Base-by-base conservation (phyloP, 176 grass and related monocot genomes). In the Musa beccarii region DNA sequence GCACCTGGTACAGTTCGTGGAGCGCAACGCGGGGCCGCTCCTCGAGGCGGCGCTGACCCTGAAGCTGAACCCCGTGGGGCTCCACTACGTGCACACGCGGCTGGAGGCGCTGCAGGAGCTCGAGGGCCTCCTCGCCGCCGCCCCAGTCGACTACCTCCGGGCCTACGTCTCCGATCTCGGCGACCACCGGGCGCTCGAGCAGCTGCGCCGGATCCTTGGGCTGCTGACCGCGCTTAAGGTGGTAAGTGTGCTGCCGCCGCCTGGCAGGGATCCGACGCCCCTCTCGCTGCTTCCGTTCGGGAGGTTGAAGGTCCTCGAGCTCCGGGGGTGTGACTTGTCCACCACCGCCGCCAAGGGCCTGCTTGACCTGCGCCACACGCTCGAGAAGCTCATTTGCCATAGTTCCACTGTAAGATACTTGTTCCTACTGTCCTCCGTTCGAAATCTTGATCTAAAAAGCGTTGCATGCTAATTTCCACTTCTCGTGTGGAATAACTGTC, bases 101-200 rank as follows among this genome's bases (percentile, higher is more conserved):
- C 90, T 98, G 75, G 90, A 93, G 69, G 84, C 90, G 86, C 88
- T 98, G 63, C 82, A 80, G 56, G 94, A 98, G 86, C 84, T 93
- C 51, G 94, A 98, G 84, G 89, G 82, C n/a, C 88, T 98, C 21
- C 82, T 92, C 69, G 88, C 94, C n/a, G 80, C 86, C 8, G 90
- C 94, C 63, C 94, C 90, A 2, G 94, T 98, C 75, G 90, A 99
- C 81, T 99, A 99, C 84, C 95, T 99, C 73, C 88, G 91, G 75
- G 89, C 88, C 73, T 99, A 99, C 74, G 96, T 95, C 52, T 87
- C 91, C 63, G 96, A 95, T 80, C 84, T 94, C 68, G 96, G 91
- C 10, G 96, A 99, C 83, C 89, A 99, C 96, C 91, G 89, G 51
- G 91, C 88, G 81, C 86, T 99, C 78, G 85, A 99, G 83, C 91